Evolutionary conservation across 495 filamentous ascomycete genomes (phyloP).

Genomic region (Mycothermus thermophilus): DNA sequence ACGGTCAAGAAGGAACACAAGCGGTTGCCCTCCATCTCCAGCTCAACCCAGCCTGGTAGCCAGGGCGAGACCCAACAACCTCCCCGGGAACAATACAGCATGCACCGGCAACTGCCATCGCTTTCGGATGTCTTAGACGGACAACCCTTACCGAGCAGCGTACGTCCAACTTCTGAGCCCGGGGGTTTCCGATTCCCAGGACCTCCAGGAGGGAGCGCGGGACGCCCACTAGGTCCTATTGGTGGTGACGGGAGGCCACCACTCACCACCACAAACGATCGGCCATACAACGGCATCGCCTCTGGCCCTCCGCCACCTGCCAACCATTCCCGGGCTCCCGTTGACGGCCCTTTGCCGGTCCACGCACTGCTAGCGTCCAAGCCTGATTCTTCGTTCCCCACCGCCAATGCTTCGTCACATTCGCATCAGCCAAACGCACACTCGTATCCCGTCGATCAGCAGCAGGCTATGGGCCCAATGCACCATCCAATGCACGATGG

Average conservation of each 20-base stretch:
- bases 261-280: slow-evolving; percentile 17
- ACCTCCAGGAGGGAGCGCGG: slow-evolving; percentile 7
- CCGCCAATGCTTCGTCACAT: slow-evolving; percentile 4
- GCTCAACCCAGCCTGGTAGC: slow-evolving; percentile 13
- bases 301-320: not conserved
- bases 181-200: slow-evolving; percentile 11
- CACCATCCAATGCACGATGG: slow-evolving; percentile 7
- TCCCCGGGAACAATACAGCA: slow-evolving; percentile 5
- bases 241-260: slow-evolving; percentile 13
- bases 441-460: not conserved
- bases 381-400: slow-evolving; percentile 11
- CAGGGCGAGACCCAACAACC: too few species aligned
- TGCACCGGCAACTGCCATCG: slow-evolving; percentile 19
- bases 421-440: slow-evolving; percentile 2
- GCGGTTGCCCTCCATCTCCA: slow-evolving; percentile 3
- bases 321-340: slow-evolving; percentile 22
- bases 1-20: slow-evolving; percentile 10
- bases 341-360: slow-evolving; percentile 32
- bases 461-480: slow-evolving; percentile 7
- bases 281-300: slow-evolving; percentile 4
- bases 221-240: slow-evolving; percentile 5
- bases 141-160: slow-evolving; percentile 5
- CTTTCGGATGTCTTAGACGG: slow-evolving; percentile 23
- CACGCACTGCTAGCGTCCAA: slow-evolving; percentile 31
- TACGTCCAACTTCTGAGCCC: slow-evolving; percentile 7